Conservation (phyloP, 2,329 filamentous ascomycete genomes). For the Lachnellula arida region DNA sequence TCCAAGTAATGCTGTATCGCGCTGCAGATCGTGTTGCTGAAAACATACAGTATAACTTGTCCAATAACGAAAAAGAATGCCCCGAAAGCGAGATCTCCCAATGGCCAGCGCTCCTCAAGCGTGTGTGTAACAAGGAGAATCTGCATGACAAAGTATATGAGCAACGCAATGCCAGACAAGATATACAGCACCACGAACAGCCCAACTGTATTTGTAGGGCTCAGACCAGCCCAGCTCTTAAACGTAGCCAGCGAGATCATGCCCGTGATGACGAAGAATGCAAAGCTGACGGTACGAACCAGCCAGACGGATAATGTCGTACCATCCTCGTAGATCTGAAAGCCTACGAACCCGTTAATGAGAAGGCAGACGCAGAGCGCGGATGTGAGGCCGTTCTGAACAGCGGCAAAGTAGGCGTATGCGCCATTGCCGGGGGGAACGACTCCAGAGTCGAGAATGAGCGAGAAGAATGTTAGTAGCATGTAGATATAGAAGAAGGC, state of each 20-base stretch:
- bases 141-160: constrained; percentile 84
- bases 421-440: constrained; percentile 74
- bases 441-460: constrained; percentile 89
- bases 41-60: constrained; percentile 88
- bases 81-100: constrained; percentile 87
- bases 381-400: constrained; percentile 79
- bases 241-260: constrained; percentile 88
- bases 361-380: constrained; percentile 84
- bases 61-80: constrained; percentile 87
- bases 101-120: constrained; percentile 89
- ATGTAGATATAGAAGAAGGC: constrained; percentile 98
- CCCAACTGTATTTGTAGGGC: constrained; percentile 79
- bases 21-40: constrained; percentile 80
- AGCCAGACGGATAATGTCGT: constrained; percentile 93
- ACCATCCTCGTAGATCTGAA: constrained; percentile 96
- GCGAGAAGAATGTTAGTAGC: constrained; percentile 79
- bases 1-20: constrained; percentile 88
- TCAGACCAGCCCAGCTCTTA: constrained; percentile 82
- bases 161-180: constrained; percentile 79
- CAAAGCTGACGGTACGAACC: constrained; percentile 69
- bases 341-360: constrained; percentile 97
- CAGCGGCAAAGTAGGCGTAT: constrained; percentile 87
- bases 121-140: constrained; percentile 84
- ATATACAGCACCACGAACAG: constrained; percentile 91
- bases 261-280: constrained; percentile 82